Conservation (phyloP, 108 stramenopile genomes). For the Parietichytrium sp. region DNA sequence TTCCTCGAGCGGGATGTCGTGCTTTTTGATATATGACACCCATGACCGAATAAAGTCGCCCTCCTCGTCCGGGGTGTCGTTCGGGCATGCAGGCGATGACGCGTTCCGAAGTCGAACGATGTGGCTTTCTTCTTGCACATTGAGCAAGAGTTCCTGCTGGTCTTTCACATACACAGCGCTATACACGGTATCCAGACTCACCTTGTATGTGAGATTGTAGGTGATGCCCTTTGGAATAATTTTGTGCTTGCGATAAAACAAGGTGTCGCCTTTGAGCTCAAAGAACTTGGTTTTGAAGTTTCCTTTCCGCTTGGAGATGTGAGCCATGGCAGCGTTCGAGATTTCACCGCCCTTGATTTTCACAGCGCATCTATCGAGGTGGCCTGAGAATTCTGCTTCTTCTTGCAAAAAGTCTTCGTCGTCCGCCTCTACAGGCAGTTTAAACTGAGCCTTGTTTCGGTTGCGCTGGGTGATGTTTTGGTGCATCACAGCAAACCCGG, state of each 20-base stretch:
- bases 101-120: constrained; percentile 14
- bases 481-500: background rate
- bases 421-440: background rate
- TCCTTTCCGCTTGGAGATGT: background rate
- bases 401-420: constrained; percentile 13
- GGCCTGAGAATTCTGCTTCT: constrained; percentile 1
- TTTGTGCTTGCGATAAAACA: constrained; percentile 40
- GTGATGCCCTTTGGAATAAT: background rate
- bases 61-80: background rate
- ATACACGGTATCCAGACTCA: constrained; percentile 34
- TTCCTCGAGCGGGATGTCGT: background rate
- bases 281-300: constrained; percentile 32
- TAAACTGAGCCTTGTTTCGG: constrained; percentile 4
- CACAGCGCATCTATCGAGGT: constrained; percentile 14
- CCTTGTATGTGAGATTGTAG: constrained; percentile 27
- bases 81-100: too few relatives aligned
- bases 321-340: background rate
- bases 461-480: constrained; percentile 1
- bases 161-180: background rate
- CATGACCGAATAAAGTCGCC: background rate
- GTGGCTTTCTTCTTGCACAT: constrained; percentile 25
- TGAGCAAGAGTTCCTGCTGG: background rate
- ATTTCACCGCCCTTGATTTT: background rate
- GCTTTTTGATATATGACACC: background rate
- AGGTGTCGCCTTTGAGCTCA: constrained; percentile 27